These are phyloP conservation scores for Mycena olivaceomarginata DNA, from an alignment of 768 basidiomycete genomes.

Conservation along the genomic window DNA sequence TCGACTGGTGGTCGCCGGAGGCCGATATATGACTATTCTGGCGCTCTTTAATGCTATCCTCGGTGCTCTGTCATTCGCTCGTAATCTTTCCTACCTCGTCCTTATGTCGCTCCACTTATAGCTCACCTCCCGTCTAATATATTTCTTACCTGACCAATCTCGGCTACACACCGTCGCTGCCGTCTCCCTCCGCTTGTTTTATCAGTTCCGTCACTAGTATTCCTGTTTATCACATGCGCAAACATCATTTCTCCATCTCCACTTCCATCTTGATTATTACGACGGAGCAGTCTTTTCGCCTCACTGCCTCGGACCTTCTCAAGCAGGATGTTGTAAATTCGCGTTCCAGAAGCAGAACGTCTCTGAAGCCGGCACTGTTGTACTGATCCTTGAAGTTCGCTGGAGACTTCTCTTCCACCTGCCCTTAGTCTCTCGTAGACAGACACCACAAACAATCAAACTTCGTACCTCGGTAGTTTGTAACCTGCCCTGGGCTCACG, in stretches of 20 bases:
- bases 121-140: constrained; percentile 5
- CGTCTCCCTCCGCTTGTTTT: not conserved
- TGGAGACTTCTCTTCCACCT: no score
- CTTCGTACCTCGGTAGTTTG: no score
- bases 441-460: no score
- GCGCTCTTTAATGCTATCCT: not conserved
- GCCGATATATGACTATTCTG: no score
- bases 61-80: constrained; percentile 5
- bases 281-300: not conserved
- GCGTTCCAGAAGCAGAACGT: constrained; percentile 3
- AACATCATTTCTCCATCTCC: constrained; percentile 3
- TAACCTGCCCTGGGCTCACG: no score
- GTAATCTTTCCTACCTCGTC: not conserved
- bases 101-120: constrained; percentile 1
- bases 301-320: constrained; percentile 1
- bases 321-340: constrained; percentile 2
- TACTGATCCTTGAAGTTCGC: no score
- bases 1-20: no score
- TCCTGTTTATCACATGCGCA: constrained; percentile 4
- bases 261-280: not conserved
- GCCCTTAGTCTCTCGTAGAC: no score
- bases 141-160: not conserved
- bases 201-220: not conserved
- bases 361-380: not conserved
- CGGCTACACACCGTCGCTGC: not conserved